Percentiles rank a stretch among this genome's conserved stretches.
Evolutionary conservation across 139 green algal genomes (phyloP).

Genomic region (Chlorella sorokiniana): DNA sequence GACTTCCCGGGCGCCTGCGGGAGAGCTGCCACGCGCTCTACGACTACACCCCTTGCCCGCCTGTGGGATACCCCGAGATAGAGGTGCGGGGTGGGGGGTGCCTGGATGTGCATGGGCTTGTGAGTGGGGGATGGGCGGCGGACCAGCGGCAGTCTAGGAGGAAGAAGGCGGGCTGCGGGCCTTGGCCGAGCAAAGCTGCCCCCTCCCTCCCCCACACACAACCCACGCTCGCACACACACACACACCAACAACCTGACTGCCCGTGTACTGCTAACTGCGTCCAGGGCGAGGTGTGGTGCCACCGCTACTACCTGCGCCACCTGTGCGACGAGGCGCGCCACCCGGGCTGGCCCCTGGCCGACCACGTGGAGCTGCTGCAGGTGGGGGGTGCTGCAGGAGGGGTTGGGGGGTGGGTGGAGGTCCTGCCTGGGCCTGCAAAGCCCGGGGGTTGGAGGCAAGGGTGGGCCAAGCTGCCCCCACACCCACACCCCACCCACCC

Average conservation of each 20-base stretch:
- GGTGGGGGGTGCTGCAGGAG: conserved; percentile 33
- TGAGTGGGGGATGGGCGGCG: no score
- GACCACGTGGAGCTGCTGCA: conserved; percentile 91
- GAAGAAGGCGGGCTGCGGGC: no score
- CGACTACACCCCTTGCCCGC: conserved; percentile 90
- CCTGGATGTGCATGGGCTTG: no score
- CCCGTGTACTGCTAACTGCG: not conserved
- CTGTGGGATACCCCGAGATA: conserved; percentile 88
- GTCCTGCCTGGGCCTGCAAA: not conserved
- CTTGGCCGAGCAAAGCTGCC: not conserved
- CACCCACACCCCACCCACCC: no score
- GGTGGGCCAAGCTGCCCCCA: no score
- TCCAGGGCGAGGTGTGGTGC: conserved; percentile 83
- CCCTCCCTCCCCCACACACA: not conserved
- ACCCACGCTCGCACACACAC: no score
- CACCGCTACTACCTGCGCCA: conserved; percentile 95
- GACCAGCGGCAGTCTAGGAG: no score
- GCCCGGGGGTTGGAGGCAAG: not conserved
- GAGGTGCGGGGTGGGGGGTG: conserved; percentile 35
- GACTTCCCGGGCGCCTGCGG: conserved; percentile 65
- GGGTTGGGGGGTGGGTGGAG: not conserved
- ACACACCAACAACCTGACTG: no score
- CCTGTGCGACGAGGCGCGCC: conserved; percentile 81
- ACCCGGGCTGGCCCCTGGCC: conserved; percentile 79
- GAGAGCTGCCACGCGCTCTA: conserved; percentile 74